Base-by-base conservation (phyloP, 1,139 yeast genomes). In the Debaryomycetaceae sp. region DNA sequence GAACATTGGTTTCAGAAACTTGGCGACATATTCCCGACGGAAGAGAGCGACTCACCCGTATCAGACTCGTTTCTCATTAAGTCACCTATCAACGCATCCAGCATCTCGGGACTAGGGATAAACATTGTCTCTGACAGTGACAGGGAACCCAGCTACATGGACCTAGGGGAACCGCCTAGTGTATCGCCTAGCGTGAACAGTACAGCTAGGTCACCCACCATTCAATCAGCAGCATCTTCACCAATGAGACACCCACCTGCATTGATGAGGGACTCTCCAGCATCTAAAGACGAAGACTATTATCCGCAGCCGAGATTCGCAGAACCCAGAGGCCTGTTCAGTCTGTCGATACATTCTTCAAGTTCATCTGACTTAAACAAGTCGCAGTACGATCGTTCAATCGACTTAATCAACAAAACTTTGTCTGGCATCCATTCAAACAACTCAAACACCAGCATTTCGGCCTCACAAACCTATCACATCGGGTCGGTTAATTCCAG, bases 71-170 rank as follows among this genome's bases (percentile, higher is more conserved):
- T 65, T 42, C 51, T 64, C 38, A 51, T 66, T 23, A 55, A 59
- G 35, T 49, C 63, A 17, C 45, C 49, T 31, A 46, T 48, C 37
- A 40, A 53, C 37, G 52, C 52, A 34, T 56, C 59, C 14, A 51
- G 50, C 6, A 62, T 66, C 66, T 50, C 63, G 24, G 75, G 76
- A 1, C 58, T 69, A 42, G 75, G 75, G 9, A 70, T 70, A 36
- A 63, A 66, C 49, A 58, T 65, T 35, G 53, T 66, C 6, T 53
- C 66, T 5, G 65, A 60, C 39, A 23, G 11, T 27, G 31, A 27
- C 11, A 27, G 11, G 31, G 31, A 27, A 8, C 11, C 11, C 11
- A 27, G 11, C 31, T 27, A 27, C 31, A 8, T 27, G 31, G 31
- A 27, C 31, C 31, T 27, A 8, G 31, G 31, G 2, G 31, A 7